Evolutionary conservation across 805 yeast species (phyloP), one percentile per base, ranked within the genome.

Genomic region (Zygotorulaspora chibaensis): DNA sequence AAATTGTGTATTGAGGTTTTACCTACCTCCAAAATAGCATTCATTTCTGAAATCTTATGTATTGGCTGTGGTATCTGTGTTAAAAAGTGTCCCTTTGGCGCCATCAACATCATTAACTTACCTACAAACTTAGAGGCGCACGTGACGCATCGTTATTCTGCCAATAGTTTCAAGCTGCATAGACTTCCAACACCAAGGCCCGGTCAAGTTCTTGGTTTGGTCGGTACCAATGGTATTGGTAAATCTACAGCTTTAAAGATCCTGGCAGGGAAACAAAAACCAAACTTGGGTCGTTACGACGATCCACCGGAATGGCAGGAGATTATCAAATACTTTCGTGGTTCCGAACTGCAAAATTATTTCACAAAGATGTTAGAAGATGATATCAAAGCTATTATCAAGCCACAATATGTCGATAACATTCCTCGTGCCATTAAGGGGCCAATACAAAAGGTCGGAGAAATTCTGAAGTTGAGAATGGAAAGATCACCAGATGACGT

Each of bases 41-140:
- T 90, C 67, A 87, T 93, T 48, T 87, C 96, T 13, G 99, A 93
- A 67, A 87, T 74, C 33, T 74, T 93, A 64, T 93, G 99, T 77
- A 91, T 93, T 59, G 99, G 99, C 67, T 93, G 99, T 77, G 99
- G 99, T 89, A 93, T 93, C 59, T 93, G 99, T 79, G 96, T 90
- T 43, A 93, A 93, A 70, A 93, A 89, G 67, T 93, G 99, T 72
- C 99, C 99, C 26, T 93, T 93, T 64, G 96, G 91, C 62, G 99
- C 99, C 53, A 90, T 93, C 62, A 85, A 80, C 63, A 93, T 93
- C 65, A 93, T 93, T 74, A 93, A 93, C 65, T 76, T 93, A 67
- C 99, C 99, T 54, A 91, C 98, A 13, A 90, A 93, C 68, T 77
- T 93, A 65, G 98, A 91, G 44, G 72, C 75, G 40, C 91, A 93